Base-by-base conservation (phyloP, 2,329 filamentous ascomycete species). In the Fusarium oxysporum region DNA sequence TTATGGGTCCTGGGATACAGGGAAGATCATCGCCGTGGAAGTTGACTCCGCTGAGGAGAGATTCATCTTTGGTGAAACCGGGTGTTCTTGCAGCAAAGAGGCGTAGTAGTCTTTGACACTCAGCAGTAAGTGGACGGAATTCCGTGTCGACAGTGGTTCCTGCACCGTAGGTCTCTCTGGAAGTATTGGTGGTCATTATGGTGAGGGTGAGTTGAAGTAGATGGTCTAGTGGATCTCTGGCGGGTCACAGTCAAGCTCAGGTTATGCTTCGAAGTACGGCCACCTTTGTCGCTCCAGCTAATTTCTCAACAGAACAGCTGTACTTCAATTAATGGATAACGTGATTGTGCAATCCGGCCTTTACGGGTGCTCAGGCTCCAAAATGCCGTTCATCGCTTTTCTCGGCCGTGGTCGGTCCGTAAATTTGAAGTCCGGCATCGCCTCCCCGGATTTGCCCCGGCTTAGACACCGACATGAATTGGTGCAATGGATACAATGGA, bases 1-100 rank as follows among this genome's bases (percentile, higher is more conserved):
- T 60, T 17, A 60, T 60, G 2, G 57, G 57, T 4, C 57, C 57
- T 4, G 57, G 57, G 9, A 60, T 60, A 2, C 35, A 54, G 2
- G 47, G 37, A 6, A 54, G 9, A 23, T 41, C 35, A 12, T 54
- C 28, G 6, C 47, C 47, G 5, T 41, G 21, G 8, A 60, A 60
- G 7, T 28, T 23, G 3, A 30, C 37, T 1, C 17, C n/a, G 5
- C 30, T 35, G 13, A 54, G 47, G 2, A 60, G 28, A 11, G 38
- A 14, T 1, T 54, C 35, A 54, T 54, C 47, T 19, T 41, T 30
- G 10, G 47, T 61, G 6, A 61, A 61, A 3, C 47, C 57, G 8
- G 57, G 47, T 19, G 57, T 61, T 1, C 47, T 33, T 5, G 37
- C 38, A 12, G 57, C 57, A 13, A 61, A 16, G 3, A 61, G 8